These are phyloP conservation scores for Euptelea pleiosperma DNA, from an alignment of 164 flowering plant genomes.

Conservation along the genomic window DNA sequence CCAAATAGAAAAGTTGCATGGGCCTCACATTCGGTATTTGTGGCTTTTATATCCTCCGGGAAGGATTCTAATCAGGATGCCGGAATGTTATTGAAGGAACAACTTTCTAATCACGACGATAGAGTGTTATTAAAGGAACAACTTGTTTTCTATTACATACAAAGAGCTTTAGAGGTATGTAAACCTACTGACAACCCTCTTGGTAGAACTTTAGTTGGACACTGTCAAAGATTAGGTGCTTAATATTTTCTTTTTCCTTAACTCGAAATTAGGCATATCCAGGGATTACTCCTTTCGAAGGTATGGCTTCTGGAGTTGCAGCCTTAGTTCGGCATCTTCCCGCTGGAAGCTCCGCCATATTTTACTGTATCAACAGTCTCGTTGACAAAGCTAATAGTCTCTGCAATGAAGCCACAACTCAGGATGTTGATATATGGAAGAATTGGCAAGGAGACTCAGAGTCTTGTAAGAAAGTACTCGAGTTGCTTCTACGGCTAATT, in stretches of 20 bases:
- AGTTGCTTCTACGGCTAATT: slow-evolving; percentile 71
- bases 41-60: slow-evolving; percentile 69
- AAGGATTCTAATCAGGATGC: slow-evolving; percentile 57
- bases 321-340: slow-evolving; percentile 85
- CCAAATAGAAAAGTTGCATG: slow-evolving; percentile 76
- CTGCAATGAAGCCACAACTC: slow-evolving; percentile 36
- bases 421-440: slow-evolving; percentile 44
- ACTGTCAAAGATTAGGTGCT: neutral
- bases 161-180: slow-evolving; percentile 77
- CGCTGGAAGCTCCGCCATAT: slow-evolving; percentile 86
- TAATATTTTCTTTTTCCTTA: neutral
- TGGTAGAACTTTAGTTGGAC: neutral
- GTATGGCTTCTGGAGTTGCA: slow-evolving; percentile 87
- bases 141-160: slow-evolving; percentile 75
- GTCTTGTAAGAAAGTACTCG: slow-evolving; percentile 60
- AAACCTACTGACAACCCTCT: neutral
- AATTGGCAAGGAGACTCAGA: slow-evolving; percentile 72
- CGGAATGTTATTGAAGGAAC: slow-evolving; percentile 61
- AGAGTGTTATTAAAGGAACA: slow-evolving; percentile 64
- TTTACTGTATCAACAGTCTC: slow-evolving; percentile 68
- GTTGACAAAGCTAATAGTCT: slow-evolving; percentile 54
- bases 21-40: slow-evolving; percentile 81
- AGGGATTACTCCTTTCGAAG: slow-evolving; percentile 78
- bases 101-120: slow-evolving; percentile 53
- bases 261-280: slow-evolving; percentile 62